Evolutionary conservation across 345 rosid species (phyloP).

Genomic region (Reutealis trisperma): DNA sequence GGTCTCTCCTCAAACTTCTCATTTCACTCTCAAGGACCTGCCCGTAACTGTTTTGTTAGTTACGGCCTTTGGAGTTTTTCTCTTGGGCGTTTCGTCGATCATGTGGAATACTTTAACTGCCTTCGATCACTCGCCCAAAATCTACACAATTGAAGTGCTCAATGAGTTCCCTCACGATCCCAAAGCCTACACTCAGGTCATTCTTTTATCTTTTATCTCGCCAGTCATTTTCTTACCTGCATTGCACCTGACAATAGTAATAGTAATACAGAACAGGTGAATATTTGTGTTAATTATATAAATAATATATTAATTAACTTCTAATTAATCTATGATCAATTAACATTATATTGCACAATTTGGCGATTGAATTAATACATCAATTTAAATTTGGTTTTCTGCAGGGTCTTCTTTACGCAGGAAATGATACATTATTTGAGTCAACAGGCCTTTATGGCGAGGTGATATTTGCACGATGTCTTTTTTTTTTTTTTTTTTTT

Average conservation of each 20-base stretch:
- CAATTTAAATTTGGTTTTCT: constrained; percentile 6
- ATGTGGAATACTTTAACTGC: background rate
- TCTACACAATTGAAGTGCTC: constrained; percentile 20
- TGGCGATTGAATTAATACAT: background rate
- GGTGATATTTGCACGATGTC: constrained; percentile 29
- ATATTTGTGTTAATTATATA: too few species aligned
- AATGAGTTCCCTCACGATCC: constrained; percentile 35
- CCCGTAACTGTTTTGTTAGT: constrained; percentile 30
- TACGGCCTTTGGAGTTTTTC: background rate
- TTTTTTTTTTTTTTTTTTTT: background rate
- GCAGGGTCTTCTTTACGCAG: constrained; percentile 87
- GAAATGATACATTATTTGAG: constrained; percentile 65
- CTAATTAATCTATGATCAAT: too few species aligned
- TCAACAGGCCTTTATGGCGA: constrained; percentile 73
- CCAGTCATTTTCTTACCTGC: background rate
- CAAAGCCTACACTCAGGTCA: constrained; percentile 31
- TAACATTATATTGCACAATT: background rate
- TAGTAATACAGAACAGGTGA: too few species aligned
- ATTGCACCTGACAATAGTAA: background rate
- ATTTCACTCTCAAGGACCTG: constrained; percentile 37
- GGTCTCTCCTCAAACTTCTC: constrained; percentile 30
- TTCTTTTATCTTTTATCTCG: background rate
- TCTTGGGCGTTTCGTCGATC: constrained; percentile 22
- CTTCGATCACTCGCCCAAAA: background rate
- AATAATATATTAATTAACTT: too few species aligned